Conservation (phyloP, 108 stramenopile species). For the Craspedostauros australis region DNA sequence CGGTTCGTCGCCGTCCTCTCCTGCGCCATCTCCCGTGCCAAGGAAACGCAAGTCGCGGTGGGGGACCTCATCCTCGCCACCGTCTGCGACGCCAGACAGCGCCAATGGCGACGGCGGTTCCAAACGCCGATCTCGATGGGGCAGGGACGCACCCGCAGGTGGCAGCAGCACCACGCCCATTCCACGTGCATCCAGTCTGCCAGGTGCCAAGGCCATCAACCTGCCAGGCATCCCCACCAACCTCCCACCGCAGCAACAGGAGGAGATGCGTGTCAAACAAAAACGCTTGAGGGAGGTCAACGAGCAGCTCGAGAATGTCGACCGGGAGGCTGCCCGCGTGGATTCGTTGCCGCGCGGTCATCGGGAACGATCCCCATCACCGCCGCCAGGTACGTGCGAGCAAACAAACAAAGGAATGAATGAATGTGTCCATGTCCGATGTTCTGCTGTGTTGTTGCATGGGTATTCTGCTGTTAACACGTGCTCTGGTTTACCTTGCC, state of each 20-base stretch:
- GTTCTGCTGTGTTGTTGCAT: too few species aligned
- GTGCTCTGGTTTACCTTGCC: too few species aligned
- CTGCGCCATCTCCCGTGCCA: conserved; percentile 16
- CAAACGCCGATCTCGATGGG: conserved; percentile 73
- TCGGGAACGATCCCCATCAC: conserved; percentile 80
- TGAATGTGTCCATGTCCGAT: too few species aligned
- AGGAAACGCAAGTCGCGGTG: conserved; percentile 57
- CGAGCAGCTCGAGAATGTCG: conserved; percentile 51
- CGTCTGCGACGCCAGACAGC: conserved; percentile 11
- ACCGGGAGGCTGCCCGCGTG: conserved; percentile 62
- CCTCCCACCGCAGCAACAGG: conserved; percentile 36
- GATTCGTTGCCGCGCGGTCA: conserved; percentile 74
- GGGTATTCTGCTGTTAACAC: too few species aligned
- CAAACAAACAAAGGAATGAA: too few species aligned
- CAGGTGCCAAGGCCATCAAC: conserved; percentile 1
- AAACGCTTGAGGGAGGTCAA: conserved; percentile 56
- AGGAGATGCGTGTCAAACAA: conserved; percentile 37
- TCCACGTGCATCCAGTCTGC: conserved; percentile 2
- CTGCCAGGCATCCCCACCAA: conserved; percentile 51
- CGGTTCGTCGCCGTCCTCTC: background rate
- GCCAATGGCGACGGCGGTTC: conserved; percentile 5
- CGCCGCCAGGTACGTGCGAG: conserved; percentile 69
- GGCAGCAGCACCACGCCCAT: conserved; percentile 12
- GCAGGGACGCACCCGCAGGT: conserved; percentile 20
- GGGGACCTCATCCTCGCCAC: too few species aligned